Conservation (phyloP, 371 early-diverging fungal genomes). For the Mucor piriformis region DNA sequence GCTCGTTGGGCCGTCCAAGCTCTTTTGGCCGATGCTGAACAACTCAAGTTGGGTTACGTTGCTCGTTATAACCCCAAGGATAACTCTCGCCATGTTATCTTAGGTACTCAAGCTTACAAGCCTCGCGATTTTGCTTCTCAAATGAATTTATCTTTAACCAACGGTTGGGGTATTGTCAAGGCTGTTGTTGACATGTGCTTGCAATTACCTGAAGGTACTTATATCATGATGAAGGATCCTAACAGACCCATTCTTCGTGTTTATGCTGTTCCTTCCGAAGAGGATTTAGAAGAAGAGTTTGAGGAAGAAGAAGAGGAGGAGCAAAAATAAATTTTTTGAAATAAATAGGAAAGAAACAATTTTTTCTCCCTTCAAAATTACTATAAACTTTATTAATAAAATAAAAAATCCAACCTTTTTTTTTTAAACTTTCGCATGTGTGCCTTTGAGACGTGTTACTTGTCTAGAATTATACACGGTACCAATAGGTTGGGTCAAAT, state of each 20-base stretch:
- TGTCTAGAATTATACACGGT: neutral
- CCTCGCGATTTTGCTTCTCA: conserved; percentile 92
- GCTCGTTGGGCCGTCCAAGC: conserved; percentile 94
- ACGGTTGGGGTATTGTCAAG: conserved; percentile 96
- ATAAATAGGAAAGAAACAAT: neutral
- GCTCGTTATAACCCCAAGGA: conserved; percentile 83
- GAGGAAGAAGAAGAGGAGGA: conserved; percentile 50
- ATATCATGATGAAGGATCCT: conserved; percentile 94
- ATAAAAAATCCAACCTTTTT: neutral
- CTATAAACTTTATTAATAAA: neutral
- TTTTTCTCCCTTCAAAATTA: neutral
- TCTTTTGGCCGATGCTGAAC: conserved; percentile 85
- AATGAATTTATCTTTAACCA: conserved; percentile 82
- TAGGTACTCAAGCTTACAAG: conserved; percentile 86
- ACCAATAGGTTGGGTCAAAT: neutral
- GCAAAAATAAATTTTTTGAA: conserved; percentile 4
- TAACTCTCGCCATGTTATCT: conserved; percentile 78
- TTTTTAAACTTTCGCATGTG: neutral
- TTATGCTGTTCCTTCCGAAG: conserved; percentile 72
- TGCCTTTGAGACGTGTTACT: neutral
- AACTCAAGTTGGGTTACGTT: conserved; percentile 90
- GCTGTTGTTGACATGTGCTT: conserved; percentile 87
- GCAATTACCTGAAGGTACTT: conserved; percentile 89
- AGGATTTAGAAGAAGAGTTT: conserved; percentile 67
- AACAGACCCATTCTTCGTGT: conserved; percentile 88